Percentiles rank a stretch among this genome's conserved stretches.
Evolutionary conservation across 129 eudicot genomes (phyloP).

Genomic region (Ambrosia artemisiifolia): DNA sequence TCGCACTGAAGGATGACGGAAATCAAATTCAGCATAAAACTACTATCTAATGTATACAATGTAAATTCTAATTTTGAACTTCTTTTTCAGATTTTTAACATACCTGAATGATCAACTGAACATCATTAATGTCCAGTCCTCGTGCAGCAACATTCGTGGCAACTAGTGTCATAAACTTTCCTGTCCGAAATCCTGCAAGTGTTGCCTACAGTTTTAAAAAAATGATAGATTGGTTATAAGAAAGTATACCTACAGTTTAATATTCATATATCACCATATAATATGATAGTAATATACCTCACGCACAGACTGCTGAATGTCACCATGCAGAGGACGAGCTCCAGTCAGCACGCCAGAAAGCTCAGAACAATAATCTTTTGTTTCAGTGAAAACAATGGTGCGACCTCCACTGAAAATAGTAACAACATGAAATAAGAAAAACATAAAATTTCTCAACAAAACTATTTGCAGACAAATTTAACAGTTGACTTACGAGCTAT

Average conservation of each 20-base stretch:
- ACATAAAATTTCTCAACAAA: not conserved
- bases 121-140: slow-evolving; percentile 87
- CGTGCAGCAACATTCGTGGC: slow-evolving; percentile 98
- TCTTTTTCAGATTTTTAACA: not conserved
- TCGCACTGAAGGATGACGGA: slow-evolving; percentile 54
- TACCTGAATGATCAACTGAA: slow-evolving; percentile 89
- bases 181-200: slow-evolving; percentile 77
- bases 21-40: not conserved
- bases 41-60: not conserved
- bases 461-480: not conserved
- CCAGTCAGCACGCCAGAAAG: slow-evolving; percentile 81
- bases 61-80: not conserved
- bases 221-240: not conserved
- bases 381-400: slow-evolving; percentile 85
- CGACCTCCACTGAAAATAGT: slow-evolving; percentile 79
- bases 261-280: not conserved
- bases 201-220: slow-evolving; percentile 45
- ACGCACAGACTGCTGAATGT: slow-evolving; percentile 87
- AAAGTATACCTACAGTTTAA: not conserved
- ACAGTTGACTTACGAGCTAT: slow-evolving; percentile 52
- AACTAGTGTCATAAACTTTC: slow-evolving; percentile 76
- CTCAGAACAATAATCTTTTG: slow-evolving; percentile 84
- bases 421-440: not conserved
- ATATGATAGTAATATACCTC: slow-evolving; percentile 47
- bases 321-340: slow-evolving; percentile 95